These are phyloP conservation scores for Epichloe bromicola DNA, from an alignment of 2,329 filamentous ascomycete genomes.

Conservation along the genomic window DNA sequence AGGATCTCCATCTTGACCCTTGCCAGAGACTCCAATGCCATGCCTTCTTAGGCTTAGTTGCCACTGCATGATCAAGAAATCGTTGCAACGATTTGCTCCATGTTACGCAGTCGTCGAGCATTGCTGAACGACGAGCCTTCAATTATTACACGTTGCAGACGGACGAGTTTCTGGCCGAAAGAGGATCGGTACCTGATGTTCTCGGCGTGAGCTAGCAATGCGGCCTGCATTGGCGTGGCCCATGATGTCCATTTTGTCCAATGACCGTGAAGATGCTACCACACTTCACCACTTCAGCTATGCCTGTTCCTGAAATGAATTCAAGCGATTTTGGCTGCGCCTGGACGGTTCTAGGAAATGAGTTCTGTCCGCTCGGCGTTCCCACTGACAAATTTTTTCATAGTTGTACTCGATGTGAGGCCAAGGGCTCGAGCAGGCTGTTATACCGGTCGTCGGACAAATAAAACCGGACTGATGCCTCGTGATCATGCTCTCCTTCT, in stretches of 20 bases:
- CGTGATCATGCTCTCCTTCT: neutral
- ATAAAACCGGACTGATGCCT: conserved; percentile 4
- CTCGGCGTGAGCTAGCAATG: too few species aligned
- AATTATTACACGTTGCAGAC: neutral
- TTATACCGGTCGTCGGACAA: too few species aligned
- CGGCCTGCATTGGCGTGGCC: conserved; percentile 5
- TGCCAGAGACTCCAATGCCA: too few species aligned
- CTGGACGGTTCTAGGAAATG: neutral
- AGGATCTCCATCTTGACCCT: too few species aligned
- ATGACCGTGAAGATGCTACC: conserved; percentile 2
- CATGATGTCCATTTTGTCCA: neutral
- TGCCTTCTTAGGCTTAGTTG: too few species aligned
- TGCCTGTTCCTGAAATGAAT: conserved; percentile 19
- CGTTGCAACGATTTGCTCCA: too few species aligned
- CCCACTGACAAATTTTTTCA: too few species aligned
- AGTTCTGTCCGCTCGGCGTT: neutral
- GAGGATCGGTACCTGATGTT: neutral
- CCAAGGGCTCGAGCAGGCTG: too few species aligned
- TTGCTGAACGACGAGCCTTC: neutral
- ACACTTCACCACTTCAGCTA: conserved; percentile 11
- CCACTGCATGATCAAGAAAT: neutral
- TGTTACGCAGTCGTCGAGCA: neutral
- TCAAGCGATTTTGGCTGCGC: neutral
- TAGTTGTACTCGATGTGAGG: too few species aligned
- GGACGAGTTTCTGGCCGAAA: neutral